A percentile compares a stretch with the other conserved stretches of the same genome.
phyloP scores from a whole-genome alignment of 2,329 filamentous ascomycete species.

The Pseudocercospora fijiensis region DNA sequence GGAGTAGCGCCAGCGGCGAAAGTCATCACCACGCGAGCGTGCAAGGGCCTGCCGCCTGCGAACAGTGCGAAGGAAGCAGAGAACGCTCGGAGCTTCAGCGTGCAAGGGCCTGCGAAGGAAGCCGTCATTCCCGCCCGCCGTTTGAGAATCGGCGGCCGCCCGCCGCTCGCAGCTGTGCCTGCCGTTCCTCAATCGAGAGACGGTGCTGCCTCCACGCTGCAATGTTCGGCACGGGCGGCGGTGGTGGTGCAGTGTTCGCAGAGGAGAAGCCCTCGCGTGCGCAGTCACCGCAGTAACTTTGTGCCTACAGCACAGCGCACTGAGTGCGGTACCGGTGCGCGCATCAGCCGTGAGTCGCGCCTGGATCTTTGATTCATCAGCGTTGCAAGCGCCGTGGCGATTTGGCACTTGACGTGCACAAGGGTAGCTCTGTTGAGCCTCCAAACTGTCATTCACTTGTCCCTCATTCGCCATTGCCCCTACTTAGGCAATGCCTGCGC shows the following conservation, averaged over 20 bases:
- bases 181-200: neutral
- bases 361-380: constrained; percentile 6
- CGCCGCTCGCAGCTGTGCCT: neutral
- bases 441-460: neutral
- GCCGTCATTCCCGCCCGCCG: constrained; percentile 4
- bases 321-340: neutral
- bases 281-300: constrained; percentile 14
- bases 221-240: neutral
- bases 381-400: constrained; percentile 4
- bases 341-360: constrained; percentile 1
- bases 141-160: constrained; percentile 4
- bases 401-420: constrained; percentile 7
- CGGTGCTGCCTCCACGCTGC: neutral
- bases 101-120: constrained; percentile 4
- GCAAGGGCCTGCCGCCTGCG: constrained; percentile 12
- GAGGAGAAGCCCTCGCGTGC: neutral
- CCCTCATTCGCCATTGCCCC: constrained; percentile 1
- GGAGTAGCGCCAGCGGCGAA: constrained; percentile 13
- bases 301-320: neutral
- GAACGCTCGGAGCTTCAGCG: constrained; percentile 8
- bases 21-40: constrained; percentile 18
- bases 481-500: neutral
- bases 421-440: constrained; percentile 5
- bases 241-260: neutral
- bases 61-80: too few relatives aligned